Evolutionary conservation across 371 early-diverging fungal species (phyloP), one percentile per base, ranked within the genome.

Genomic region (Mucor racemosus): DNA sequence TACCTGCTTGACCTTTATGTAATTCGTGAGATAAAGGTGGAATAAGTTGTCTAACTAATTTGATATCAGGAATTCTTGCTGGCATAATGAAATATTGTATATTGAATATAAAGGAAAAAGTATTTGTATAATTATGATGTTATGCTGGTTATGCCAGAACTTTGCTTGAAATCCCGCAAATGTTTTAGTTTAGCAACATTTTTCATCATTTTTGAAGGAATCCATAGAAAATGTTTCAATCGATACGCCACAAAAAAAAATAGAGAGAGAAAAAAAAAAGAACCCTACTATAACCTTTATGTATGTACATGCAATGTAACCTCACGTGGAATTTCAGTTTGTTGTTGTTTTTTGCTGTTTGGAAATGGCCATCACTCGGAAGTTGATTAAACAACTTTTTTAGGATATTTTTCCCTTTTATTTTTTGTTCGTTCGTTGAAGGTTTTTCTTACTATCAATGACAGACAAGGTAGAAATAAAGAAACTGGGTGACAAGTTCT

Each of bases 1-100:
- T 77, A 91, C 93, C 94, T 68, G 91, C 88, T 80, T 95, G 95
- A 36, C 97, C 97, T 75, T 97, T 97, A 78, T 91, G 92, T 54
- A 94, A 73, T 42, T 79, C 73, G 35, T 64, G 62, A 5, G 85
- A 76, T 39, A 95, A 86, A 15, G 92, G 91, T 17, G 94, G 95
- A 61, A 95, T 83, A 11, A 94, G 75, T 55, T 86, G 80, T 10
- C 86, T 81, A 17, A 89, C 76, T 62, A 76, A 77, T 9, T 72
- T 67, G 33, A 88, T 76, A 60, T 78, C 79, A 21, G 82, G 81
- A 31, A 77, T 71, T 58, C 64, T 75, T 6, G 80, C 66, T 36
- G 75, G 65, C 75, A 79, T 78, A 35, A 35, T n/a, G 17, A 50
- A 44, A 60, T 26, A 26, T 1, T 26, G 3, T 26, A 26, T 26